phyloP scores from a whole-genome alignment of 352 stramenopile genomes.

The Pythium aristosporum region DNA sequence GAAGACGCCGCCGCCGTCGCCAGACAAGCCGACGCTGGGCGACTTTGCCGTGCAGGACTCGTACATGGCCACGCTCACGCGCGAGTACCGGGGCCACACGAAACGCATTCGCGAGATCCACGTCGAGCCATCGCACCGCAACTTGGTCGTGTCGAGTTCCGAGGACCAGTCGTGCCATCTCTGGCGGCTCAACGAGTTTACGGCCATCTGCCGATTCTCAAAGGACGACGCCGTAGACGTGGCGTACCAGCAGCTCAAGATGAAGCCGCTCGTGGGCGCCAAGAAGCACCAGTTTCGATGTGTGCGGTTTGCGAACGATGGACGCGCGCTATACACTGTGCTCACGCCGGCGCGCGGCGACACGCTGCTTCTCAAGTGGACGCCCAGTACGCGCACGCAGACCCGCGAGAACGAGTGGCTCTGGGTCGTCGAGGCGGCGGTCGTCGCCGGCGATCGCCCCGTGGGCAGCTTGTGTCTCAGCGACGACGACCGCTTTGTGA shows the following conservation, averaged over 20 bases:
- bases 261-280: slow-evolving; percentile 38
- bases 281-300: slow-evolving; percentile 84
- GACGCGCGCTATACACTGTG: slow-evolving; percentile 69
- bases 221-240: slow-evolving; percentile 76
- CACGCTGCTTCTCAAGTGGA: slow-evolving; percentile 82
- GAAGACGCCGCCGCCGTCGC: slow-evolving; percentile 11
- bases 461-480: slow-evolving; percentile 80
- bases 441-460: slow-evolving; percentile 65
- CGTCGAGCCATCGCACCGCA: slow-evolving; percentile 77
- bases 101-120: slow-evolving; percentile 83
- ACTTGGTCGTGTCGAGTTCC: slow-evolving; percentile 72
- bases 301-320: slow-evolving; percentile 69
- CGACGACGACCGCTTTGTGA: slow-evolving; percentile 70
- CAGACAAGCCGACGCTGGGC: slow-evolving; percentile 50
- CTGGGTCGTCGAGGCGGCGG: slow-evolving; percentile 54
- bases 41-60: slow-evolving; percentile 49
- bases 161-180: slow-evolving; percentile 80
- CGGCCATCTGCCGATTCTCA: slow-evolving; percentile 63
- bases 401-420: slow-evolving; percentile 66
- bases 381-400: slow-evolving; percentile 64
- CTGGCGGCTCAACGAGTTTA: slow-evolving; percentile 72
- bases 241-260: slow-evolving; percentile 48
- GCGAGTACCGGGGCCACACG: slow-evolving; percentile 72
- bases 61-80: slow-evolving; percentile 61
- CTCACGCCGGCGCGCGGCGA: slow-evolving; percentile 72